Base-by-base conservation (phyloP, 768 basidiomycete genomes). In the Phlegmacium glaucopus region DNA sequence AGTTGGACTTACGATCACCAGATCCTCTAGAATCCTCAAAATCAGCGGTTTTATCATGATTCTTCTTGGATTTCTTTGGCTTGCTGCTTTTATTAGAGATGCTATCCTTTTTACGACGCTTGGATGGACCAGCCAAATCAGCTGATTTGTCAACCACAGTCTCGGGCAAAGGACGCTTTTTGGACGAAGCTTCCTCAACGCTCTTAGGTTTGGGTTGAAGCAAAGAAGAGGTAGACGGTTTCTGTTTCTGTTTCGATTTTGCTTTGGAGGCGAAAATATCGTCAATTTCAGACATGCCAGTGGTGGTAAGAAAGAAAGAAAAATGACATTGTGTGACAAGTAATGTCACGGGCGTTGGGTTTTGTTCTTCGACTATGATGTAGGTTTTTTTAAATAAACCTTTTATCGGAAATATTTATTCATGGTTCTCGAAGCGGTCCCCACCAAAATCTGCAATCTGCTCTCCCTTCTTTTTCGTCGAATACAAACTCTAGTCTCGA, bases 1-100 rank as follows among this genome's bases (percentile, higher is more conserved):
- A 39, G 3, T 43, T 44, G 47, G 48, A 77, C 86, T 49, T 59
- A 91, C 90, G 78, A 56, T 80, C 72, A n/a, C 73, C 75, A 9
- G 74, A 74, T 45, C 90, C 90, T 61, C 87, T 75, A 3, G 90
- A 92, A 60, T 93, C 85, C 49, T 71, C 76, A 68, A 91, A 90
- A 41, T 45, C 46, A 15, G 49, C 17, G 38, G 57, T 50, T 10
- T 29, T 26, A 34, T 57, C 15, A 13, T 29, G 42, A 38, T 47
- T 53, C 42, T 34, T 45, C 28, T 47, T 56, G 34, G 37, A 34
- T 29, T 42, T 12, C 6, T 54, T 49, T 34, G 40, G 35, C 13
- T 22, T 52, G 40, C 47, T 53, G 11, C 12, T 54, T 47, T 8
- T 48, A 45, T 16, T 29, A 18, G 4, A 25, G 22, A 25, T 22